Base-by-base conservation (phyloP, 2,329 filamentous ascomycete genomes). In the Ilyonectria sp. region DNA sequence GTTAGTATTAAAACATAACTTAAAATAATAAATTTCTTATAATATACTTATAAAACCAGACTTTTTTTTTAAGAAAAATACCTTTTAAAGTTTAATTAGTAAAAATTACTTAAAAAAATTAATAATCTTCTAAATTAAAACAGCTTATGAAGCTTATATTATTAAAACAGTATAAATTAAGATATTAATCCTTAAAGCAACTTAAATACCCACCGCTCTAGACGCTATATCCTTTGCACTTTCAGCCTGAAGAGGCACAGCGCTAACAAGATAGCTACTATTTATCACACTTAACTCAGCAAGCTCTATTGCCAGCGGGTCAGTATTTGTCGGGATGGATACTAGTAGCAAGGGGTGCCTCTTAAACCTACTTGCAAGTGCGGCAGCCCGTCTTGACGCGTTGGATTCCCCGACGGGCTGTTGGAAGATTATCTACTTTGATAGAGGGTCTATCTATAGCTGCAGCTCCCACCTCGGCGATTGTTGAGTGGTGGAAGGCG, bases 211-310 rank as follows among this genome's bases (percentile, higher is more conserved):
- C 23, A 2, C 23, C 54, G 23, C 52, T 44, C 29, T 31, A 37
- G 43, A 50, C 9, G 40, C 52, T 33, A 21, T 63, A 56, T 40
- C 60, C 52, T 23, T 49, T 13, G n/a, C 52, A 57, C 19, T 63
- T 19, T 17, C 21, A 44, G 52, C 60, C 43, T 31, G 52, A 17
- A 9, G 33, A 50, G 11, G 44, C 43, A 19, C 60, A 63, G 43
- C 60, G 52, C 44, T 19, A n/a, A 23, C 60, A 63, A 63, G 43
- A 29, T 33, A 43, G 60, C 19, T 33, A 7, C 13, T 40, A 17
- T 29, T 57, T 52, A 17, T 63, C 60, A 31, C 52, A 63, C 40
- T 63, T 63, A 31, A 63, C 33, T 31, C 60, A 52, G 31, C 60
- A 52, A 10, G 43, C 21, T 31, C 43, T 63, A 31, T 47, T 49